These are phyloP conservation scores for Pterocarpus macrocarpus DNA, from an alignment of 306 rosid genomes.

Conservation along the genomic window DNA sequence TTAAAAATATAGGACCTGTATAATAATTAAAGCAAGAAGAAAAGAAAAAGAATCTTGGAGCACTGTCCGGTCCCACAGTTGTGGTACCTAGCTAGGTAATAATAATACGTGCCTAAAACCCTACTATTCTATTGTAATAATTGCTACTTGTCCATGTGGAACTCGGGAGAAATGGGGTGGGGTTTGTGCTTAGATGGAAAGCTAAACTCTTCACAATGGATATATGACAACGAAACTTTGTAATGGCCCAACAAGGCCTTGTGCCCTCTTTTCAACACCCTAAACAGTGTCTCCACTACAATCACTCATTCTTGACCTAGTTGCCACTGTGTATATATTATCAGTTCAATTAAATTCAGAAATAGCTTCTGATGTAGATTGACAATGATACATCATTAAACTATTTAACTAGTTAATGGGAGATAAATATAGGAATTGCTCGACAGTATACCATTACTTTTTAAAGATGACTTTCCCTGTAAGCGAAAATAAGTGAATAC, in stretches of 20 bases:
- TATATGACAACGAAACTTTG: slow-evolving; percentile 32
- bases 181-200: slow-evolving; percentile 49
- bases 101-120: slow-evolving; percentile 55
- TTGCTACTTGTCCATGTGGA: slow-evolving; percentile 39
- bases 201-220: slow-evolving; percentile 39
- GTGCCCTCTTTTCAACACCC: slow-evolving; percentile 49
- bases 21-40: neutral
- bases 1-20: too few relatives aligned
- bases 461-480: too few relatives aligned
- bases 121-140: slow-evolving; percentile 42
- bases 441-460: too few relatives aligned
- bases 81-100: slow-evolving; percentile 37
- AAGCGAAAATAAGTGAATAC: too few relatives aligned
- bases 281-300: slow-evolving; percentile 56
- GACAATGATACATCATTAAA: neutral
- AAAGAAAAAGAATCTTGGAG: slow-evolving; percentile 54
- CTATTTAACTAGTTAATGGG: neutral
- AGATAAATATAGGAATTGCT: neutral
- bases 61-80: slow-evolving; percentile 4
- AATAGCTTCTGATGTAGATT: neutral
- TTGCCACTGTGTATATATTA: neutral
- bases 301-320: slow-evolving; percentile 53
- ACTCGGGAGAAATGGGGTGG: slow-evolving; percentile 40
- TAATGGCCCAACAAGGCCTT: slow-evolving; percentile 52
- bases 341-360: neutral